These are phyloP conservation scores for Liriodendron chinense DNA, from an alignment of 164 flowering plant species.

Conservation along the genomic window DNA sequence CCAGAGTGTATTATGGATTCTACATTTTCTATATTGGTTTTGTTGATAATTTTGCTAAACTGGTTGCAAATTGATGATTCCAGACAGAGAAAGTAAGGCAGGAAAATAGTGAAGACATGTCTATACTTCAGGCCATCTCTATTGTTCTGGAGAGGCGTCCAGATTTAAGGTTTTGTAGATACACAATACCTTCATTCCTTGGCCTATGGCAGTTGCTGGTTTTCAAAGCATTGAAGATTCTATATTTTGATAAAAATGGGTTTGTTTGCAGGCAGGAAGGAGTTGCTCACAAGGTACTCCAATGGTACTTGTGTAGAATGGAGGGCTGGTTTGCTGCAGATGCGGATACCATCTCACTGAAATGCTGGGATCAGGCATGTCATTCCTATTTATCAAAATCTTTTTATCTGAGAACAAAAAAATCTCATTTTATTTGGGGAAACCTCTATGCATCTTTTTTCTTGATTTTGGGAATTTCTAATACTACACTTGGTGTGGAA, in stretches of 20 bases:
- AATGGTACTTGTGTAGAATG: conserved; percentile 98
- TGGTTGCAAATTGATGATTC: conserved; percentile 13
- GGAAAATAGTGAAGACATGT: conserved; percentile 71
- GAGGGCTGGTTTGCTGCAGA: conserved; percentile 99
- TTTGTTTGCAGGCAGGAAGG: conserved; percentile 73
- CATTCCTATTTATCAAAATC: neutral
- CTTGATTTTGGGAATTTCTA: neutral
- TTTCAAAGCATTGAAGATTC: neutral
- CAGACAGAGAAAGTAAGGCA: conserved; percentile 75
- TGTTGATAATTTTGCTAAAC: neutral
- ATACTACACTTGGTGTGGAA: neutral
- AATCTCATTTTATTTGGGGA: neutral
- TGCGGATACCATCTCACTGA: conserved; percentile 85
- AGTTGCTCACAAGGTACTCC: conserved; percentile 78
- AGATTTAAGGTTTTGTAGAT: conserved; percentile 57
- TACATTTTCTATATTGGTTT: neutral
- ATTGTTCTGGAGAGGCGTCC: conserved; percentile 80
- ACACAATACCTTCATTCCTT: too few relatives aligned
- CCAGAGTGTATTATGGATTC: neutral
- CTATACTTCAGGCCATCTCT: conserved; percentile 61
- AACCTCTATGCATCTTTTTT: too few relatives aligned
- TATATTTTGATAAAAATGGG: too few relatives aligned
- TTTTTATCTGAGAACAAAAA: neutral
- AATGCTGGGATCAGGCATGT: conserved; percentile 85
- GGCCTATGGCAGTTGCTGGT: neutral